A percentile compares a stretch with the other conserved stretches of the same genome.
phyloP scores from a whole-genome alignment of 2,329 filamentous ascomycete genomes.

The Aspergillus persii region DNA sequence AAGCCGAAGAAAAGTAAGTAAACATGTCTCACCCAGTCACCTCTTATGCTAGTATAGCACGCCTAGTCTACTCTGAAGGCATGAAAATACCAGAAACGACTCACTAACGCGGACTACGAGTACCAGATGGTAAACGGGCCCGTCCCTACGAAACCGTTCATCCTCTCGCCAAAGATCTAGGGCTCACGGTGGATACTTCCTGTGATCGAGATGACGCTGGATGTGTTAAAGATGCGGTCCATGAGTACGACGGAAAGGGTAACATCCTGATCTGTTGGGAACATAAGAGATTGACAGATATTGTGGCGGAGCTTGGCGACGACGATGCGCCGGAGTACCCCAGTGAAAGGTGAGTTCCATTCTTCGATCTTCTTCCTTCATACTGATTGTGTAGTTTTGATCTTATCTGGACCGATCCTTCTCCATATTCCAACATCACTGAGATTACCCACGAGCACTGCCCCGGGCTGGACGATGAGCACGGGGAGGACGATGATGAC shows the following conservation, averaged over 20 bases:
- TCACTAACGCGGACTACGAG: background rate
- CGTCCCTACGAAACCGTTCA: constrained; percentile 58
- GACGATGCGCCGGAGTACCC: constrained; percentile 52
- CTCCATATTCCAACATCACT: constrained; percentile 49
- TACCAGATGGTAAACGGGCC: constrained; percentile 48
- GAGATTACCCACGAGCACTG: constrained; percentile 52
- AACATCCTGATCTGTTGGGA: constrained; percentile 66
- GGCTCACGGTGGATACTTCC: constrained; percentile 53
- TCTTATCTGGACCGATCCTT: constrained; percentile 58
- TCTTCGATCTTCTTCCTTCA: background rate
- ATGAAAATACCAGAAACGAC: background rate
- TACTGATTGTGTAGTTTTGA: constrained; percentile 42
- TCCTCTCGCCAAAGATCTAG: constrained; percentile 56
- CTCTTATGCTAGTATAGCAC: background rate
- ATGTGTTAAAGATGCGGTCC: constrained; percentile 54
- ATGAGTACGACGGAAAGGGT: constrained; percentile 48
- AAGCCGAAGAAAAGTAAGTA: constrained; percentile 47
- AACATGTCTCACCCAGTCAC: constrained; percentile 5
- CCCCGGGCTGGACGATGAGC: constrained; percentile 49
- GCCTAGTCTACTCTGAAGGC: background rate
- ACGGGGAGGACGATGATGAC: background rate
- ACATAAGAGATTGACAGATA: constrained; percentile 53
- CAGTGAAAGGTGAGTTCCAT: constrained; percentile 39
- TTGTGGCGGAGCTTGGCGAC: constrained; percentile 54
- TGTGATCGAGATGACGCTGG: constrained; percentile 56